Percentiles rank a stretch among this genome's conserved stretches.
phyloP scores from a whole-genome alignment of 2,329 filamentous ascomycete genomes.

The Ophidiomyces ophidiicola region DNA sequence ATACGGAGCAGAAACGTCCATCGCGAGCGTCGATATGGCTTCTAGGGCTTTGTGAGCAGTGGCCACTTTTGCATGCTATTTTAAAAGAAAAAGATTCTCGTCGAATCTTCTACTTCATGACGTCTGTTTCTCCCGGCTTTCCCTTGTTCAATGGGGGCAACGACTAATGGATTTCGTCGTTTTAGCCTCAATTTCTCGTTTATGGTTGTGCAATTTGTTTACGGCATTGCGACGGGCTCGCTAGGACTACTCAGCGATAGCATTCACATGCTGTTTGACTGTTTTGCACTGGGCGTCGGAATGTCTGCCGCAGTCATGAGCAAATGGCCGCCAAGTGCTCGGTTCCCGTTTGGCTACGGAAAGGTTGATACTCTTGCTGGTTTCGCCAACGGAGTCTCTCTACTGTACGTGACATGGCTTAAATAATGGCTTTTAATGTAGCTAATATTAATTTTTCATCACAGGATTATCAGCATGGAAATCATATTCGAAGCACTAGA shows the following conservation, averaged over 20 bases:
- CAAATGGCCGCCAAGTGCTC: slow-evolving; percentile 83
- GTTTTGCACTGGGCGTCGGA: slow-evolving; percentile 79
- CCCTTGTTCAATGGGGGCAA: background rate
- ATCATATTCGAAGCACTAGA: slow-evolving; percentile 93
- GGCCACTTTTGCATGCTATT: slow-evolving; percentile 73
- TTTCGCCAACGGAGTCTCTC: slow-evolving; percentile 88
- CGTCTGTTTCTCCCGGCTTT: slow-evolving; percentile 42
- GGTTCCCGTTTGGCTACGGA: slow-evolving; percentile 89
- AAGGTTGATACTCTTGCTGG: slow-evolving; percentile 95
- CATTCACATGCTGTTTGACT: slow-evolving; percentile 99
- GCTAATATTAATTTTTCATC: slow-evolving; percentile 16
- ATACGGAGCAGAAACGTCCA: slow-evolving; percentile 37
- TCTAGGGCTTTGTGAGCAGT: slow-evolving; percentile 55
- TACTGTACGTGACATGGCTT: slow-evolving; percentile 52
- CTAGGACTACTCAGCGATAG: slow-evolving; percentile 92
- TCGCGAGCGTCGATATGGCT: slow-evolving; percentile 62
- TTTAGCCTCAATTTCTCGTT: slow-evolving; percentile 79
- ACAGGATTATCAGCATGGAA: slow-evolving; percentile 79
- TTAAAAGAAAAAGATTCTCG: slow-evolving; percentile 84
- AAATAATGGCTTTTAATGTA: background rate
- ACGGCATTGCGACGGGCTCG: slow-evolving; percentile 86
- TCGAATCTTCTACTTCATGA: slow-evolving; percentile 94
- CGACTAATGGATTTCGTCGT: background rate
- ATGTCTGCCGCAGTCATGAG: slow-evolving; percentile 86
- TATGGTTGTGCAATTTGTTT: slow-evolving; percentile 89